Conservation (phyloP, 306 rosid species). For the Senna tora region DNA sequence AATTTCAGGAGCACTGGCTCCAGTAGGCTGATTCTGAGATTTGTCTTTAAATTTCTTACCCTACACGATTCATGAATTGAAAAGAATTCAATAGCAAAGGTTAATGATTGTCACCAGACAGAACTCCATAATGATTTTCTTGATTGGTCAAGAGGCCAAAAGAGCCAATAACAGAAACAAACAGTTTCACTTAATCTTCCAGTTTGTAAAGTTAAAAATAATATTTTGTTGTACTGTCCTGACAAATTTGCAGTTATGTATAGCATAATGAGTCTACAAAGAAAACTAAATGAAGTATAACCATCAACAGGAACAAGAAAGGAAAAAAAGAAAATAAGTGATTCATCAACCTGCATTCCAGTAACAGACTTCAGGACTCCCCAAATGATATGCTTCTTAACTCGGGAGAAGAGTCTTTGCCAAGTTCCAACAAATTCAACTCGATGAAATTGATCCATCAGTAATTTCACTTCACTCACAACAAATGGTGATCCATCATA, state of each 20-base stretch:
- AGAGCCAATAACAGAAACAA: constrained; percentile 15
- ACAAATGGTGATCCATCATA: constrained; percentile 92
- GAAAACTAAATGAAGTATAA: constrained; percentile 4
- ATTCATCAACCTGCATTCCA: constrained; percentile 87
- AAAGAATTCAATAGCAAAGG: constrained; percentile 25
- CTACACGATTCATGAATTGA: constrained; percentile 49
- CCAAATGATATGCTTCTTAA: constrained; percentile 97
- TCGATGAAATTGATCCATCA: constrained; percentile 96
- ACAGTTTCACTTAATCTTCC: background rate
- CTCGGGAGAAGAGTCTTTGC: constrained; percentile 90
- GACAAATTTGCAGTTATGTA: constrained; percentile 30
- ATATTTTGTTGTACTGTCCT: background rate
- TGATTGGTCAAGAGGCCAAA: constrained; percentile 18
- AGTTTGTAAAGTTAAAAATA: background rate
- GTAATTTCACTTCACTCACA: constrained; percentile 79
- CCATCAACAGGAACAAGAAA: constrained; percentile 18
- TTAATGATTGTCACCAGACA: constrained; percentile 17
- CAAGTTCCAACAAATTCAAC: constrained; percentile 88
- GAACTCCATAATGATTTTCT: constrained; percentile 20
- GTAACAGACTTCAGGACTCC: constrained; percentile 97
- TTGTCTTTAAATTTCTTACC: constrained; percentile 92
- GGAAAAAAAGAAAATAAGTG: constrained; percentile 24
- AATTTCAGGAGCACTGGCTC: constrained; percentile 55
- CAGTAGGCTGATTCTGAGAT: constrained; percentile 57
- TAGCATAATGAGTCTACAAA: constrained; percentile 1